Evolutionary conservation across 805 yeast species (phyloP), one percentile per base, ranked within the genome.

Genomic region (Yarrowia yakushimensis): DNA sequence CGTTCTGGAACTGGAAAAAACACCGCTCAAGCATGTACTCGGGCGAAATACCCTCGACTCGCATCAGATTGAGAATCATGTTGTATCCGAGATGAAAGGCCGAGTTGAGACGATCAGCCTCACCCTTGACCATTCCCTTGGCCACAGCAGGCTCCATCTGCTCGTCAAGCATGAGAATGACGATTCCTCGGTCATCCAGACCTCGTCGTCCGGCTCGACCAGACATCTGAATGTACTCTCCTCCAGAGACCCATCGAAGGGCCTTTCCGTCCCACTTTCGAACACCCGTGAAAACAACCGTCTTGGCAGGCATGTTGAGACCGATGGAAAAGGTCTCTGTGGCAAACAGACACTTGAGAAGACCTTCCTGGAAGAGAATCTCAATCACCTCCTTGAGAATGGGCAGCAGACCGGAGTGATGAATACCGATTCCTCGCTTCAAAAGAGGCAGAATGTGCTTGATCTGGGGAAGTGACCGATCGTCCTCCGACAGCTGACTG

Each of bases 141-240:
- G 99, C 99, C 43, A 94, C 97, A 69, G 92, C 96, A 4, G 99
- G 99, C 74, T 94, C 99, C 99, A 94, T 94, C 71, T 94, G 94
- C 73, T 94, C 98, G 73, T 94, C 98, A 73, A 94, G 91, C 99
- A 94, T 94, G 94, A 94, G 89, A 68, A 94, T 94, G 55, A 94
- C 99, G 74, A 94, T 91, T 77, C 99, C 99, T 74, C 99, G 87
- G 74, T 94, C 99, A 81, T 94, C 99, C 69, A 94, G 82, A 72
- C 99, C 99, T 82, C 99, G 89, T 81, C 99, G 92, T 69, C 99
- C 99, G 22, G 99, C 99, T 76, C 99, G 86, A 67, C 99, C 99
- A 46, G 97, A 90, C 99, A 94, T 94, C 78, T 94, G 99, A 72
- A 94, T 94, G 76, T 94, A 94, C 77, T 94, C 99, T 79, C 99